Percentiles rank a stretch among this genome's conserved stretches.
phyloP scores from a whole-genome alignment of 2,329 filamentous ascomycete genomes.

The Ascochyta koolunga region DNA sequence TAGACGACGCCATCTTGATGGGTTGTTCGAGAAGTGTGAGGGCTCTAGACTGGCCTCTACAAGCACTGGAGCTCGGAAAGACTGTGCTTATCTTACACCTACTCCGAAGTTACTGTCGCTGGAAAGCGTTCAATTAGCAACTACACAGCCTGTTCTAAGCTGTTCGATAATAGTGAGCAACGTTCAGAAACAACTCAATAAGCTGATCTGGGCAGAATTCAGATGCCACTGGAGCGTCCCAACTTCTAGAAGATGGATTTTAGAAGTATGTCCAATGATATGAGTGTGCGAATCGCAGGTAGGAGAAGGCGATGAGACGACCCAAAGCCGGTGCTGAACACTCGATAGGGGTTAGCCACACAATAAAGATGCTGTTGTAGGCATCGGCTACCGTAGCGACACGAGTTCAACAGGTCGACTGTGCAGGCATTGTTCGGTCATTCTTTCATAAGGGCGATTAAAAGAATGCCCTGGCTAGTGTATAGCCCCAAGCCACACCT shows the following conservation, averaged over 20 bases:
- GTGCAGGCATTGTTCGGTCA: constrained; percentile 1
- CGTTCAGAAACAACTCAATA: neutral
- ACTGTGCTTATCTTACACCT: neutral
- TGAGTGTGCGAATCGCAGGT: neutral
- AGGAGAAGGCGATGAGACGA: neutral
- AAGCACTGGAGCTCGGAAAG: neutral
- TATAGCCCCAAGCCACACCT: neutral
- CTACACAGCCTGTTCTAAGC: neutral
- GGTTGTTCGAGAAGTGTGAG: neutral
- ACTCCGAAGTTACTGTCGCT: neutral
- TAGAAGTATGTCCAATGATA: neutral
- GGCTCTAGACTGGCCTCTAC: neutral
- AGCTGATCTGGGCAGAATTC: neutral
- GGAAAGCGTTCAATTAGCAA: neutral
- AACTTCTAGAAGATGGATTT: neutral
- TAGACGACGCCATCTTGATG: constrained; percentile 28
- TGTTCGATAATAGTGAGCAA: neutral
- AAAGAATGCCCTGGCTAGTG: neutral
- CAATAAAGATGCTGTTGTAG: neutral
- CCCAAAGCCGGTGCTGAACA: constrained; percentile 4
- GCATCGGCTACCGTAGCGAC: constrained; percentile 9
- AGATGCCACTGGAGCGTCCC: neutral
- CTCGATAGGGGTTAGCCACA: constrained; percentile 8
- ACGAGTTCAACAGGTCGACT: neutral
- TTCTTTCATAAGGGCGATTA: neutral